Evolutionary conservation across 495 filamentous ascomycete genomes (phyloP).

Genomic region (Trichoderma reesei): DNA sequence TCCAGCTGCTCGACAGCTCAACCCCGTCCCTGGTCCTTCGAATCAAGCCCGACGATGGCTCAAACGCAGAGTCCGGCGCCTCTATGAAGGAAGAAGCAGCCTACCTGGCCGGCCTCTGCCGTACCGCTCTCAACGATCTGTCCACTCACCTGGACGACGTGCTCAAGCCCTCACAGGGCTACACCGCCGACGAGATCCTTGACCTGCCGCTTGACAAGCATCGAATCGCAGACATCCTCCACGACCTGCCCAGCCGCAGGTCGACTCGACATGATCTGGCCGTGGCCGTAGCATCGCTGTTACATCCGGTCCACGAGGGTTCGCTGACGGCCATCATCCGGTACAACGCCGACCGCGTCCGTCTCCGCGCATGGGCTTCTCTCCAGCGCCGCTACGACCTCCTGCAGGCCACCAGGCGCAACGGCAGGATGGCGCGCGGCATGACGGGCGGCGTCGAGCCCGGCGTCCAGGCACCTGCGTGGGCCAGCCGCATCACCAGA

Average conservation of each 20-base stretch:
- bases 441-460: conserved; percentile 5
- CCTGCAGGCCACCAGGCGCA: conserved; percentile 4
- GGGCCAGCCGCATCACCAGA: conserved; percentile 3
- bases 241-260: conserved; percentile 10
- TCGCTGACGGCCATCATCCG: conserved; percentile 7
- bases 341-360: conserved; percentile 11
- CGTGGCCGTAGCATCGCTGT: conserved; percentile 2
- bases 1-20: background rate
- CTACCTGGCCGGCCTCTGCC: background rate
- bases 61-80: background rate
- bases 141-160: background rate
- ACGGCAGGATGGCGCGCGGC: background rate
- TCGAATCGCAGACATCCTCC: conserved; percentile 4
- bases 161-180: conserved; percentile 1
- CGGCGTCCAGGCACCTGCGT: conserved; percentile 9
- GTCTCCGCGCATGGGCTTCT: conserved; percentile 6
- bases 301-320: conserved; percentile 5
- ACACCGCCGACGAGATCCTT: conserved; percentile 11
- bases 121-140: conserved; percentile 3
- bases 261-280: conserved; percentile 6
- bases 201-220: background rate
- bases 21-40: background rate
- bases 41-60: background rate
- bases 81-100: conserved; percentile 8
- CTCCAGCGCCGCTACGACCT: conserved; percentile 11